phyloP scores from a whole-genome alignment of 345 rosid genomes.

The Sisymbrium irio region DNA sequence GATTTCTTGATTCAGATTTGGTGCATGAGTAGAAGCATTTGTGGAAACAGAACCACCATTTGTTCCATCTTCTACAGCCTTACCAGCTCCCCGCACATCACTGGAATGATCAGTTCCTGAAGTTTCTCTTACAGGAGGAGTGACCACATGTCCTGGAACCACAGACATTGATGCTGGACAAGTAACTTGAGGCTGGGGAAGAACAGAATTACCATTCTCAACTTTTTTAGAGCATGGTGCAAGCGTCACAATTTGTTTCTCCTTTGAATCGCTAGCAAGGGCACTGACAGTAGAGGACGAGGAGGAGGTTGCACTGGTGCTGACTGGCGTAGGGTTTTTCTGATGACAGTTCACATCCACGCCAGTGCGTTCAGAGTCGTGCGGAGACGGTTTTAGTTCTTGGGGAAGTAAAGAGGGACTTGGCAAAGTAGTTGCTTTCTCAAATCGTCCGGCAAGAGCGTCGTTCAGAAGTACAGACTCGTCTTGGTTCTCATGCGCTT shows the following conservation, averaged over 20 bases:
- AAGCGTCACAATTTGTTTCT: slow-evolving; percentile 33
- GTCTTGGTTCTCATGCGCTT: slow-evolving; percentile 51
- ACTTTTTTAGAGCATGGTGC: slow-evolving; percentile 31
- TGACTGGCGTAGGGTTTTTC: slow-evolving; percentile 30
- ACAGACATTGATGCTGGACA: slow-evolving; percentile 37
- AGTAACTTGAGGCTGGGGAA: slow-evolving; percentile 40
- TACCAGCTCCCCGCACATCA: slow-evolving; percentile 41
- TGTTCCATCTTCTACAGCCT: slow-evolving; percentile 44
- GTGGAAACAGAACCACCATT: slow-evolving; percentile 38
- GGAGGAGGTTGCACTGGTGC: slow-evolving; percentile 36
- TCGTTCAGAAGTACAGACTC: slow-evolving; percentile 72
- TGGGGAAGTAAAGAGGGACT: slow-evolving; percentile 27
- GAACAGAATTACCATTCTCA: slow-evolving; percentile 33
- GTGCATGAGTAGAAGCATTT: slow-evolving; percentile 42
- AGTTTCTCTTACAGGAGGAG: slow-evolving; percentile 32
- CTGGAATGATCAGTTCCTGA: slow-evolving; percentile 36
- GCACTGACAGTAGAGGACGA: slow-evolving; percentile 39
- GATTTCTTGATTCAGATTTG: slow-evolving; percentile 44
- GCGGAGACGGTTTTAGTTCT: slow-evolving; percentile 12
- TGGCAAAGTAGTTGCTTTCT: slow-evolving; percentile 33
- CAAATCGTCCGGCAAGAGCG: slow-evolving; percentile 52
- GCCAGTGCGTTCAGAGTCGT: slow-evolving; percentile 17
- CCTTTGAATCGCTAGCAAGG: slow-evolving; percentile 36
- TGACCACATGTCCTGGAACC: slow-evolving; percentile 34
- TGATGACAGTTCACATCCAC: slow-evolving; percentile 38